phyloP scores from a whole-genome alignment of 257 asterid genomes.

The Parsonsia alboflavescens region DNA sequence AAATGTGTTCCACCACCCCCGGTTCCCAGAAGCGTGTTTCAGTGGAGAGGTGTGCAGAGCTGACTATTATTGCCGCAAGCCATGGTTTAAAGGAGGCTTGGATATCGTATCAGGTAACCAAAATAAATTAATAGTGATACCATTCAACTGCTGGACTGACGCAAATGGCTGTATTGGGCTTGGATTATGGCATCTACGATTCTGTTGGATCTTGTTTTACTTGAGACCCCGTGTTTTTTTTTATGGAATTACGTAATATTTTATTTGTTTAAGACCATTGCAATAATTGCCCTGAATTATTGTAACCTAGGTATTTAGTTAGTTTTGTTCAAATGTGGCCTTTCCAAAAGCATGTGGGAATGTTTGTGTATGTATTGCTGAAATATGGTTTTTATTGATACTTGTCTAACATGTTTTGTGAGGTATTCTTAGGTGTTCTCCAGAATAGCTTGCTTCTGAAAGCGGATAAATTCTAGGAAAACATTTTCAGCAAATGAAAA shows the following conservation, averaged over 20 bases:
- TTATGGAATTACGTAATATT: not conserved
- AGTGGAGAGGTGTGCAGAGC: constrained; percentile 94
- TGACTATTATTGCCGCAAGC: constrained; percentile 88
- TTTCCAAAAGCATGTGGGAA: too few relatives aligned
- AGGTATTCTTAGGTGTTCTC: not conserved
- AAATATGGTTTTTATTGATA: not conserved
- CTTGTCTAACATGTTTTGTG: not conserved
- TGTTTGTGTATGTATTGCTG: not conserved
- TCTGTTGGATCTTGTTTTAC: not conserved
- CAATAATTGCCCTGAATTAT: not conserved
- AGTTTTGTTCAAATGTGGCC: not conserved
- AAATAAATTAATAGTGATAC: not conserved
- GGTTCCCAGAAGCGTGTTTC: constrained; percentile 80
- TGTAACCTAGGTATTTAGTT: not conserved
- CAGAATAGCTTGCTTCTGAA: not conserved
- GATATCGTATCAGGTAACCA: constrained; percentile 86
- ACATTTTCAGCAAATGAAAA: not conserved
- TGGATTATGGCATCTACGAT: not conserved
- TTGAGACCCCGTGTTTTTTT: not conserved
- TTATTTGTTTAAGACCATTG: not conserved
- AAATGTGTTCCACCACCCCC: constrained; percentile 4
- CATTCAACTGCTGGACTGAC: not conserved
- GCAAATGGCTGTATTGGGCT: not conserved
- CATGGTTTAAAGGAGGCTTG: constrained; percentile 96
- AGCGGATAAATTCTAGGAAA: not conserved